Base-by-base conservation (phyloP, 1,284 basidiomycete genomes). In the Sporisorium scitamineum region DNA sequence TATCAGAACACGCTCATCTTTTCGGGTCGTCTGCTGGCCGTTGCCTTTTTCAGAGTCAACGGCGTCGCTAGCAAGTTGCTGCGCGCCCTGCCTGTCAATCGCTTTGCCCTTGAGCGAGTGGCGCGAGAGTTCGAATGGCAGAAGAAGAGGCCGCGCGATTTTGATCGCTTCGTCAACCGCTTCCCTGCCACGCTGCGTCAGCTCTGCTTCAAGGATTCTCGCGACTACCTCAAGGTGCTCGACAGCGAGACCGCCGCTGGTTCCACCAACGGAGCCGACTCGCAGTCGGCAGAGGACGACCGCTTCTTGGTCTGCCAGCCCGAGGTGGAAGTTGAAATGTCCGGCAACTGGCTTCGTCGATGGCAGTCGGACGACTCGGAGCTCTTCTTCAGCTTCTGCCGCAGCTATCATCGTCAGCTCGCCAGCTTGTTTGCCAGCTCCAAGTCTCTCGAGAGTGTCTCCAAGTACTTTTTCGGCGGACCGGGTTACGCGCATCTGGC, bases 331-430 rank as follows among this genome's bases (percentile, higher is more conserved):
- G 81, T 83, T 5, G 81, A 83, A 59, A 83, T 83, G 81, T 73
- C 79, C 2, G 81, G 81, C 53, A 83, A 83, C 56, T 83, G 81
- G 81, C 77, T 83, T 14, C 74, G 81, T 26, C 69, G 81, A 55
- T 83, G 81, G 81, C 80, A 83, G 64, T 83, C 81, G 59, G 81
- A 83, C 54, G 81, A 83, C 48, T 83, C 81, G 39, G 81, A 83
- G 61, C 76, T 83, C 62, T 83, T 83, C 73, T 83, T 83, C 65
- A 78, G 75, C 66, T 83, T 83, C 61, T 82, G 80, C 51, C 66
- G 81, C 29, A 80, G 74, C 71, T 83, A 78, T 42, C 81, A 83
- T 51, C 79, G 81, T 5, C 81, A 83, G 62, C 64, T 83, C 22
- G 80, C 81, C 4, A 42, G 71, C 41, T 53, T 80, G 5, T 67